Evolutionary conservation across 2,329 filamentous ascomycete species (phyloP).

Genomic region (Colletotrichum chrysophilum): DNA sequence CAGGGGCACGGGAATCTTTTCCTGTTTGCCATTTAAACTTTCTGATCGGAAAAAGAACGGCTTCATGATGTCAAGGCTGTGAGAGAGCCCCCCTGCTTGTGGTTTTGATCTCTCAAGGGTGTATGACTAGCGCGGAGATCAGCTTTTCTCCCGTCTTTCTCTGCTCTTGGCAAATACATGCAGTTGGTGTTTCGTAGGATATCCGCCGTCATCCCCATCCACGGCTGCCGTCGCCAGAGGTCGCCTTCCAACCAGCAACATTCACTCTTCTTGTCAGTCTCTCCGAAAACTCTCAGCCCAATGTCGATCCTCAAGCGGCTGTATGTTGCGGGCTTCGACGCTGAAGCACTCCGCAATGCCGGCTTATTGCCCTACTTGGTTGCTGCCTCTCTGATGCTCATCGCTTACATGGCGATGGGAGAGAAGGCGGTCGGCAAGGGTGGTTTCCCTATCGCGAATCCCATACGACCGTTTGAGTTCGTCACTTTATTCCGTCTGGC

Average conservation of each 20-base stretch:
- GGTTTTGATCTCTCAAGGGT: background rate
- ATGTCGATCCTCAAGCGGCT: background rate
- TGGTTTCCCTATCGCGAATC: background rate
- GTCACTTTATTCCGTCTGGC: background rate
- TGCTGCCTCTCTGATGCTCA: background rate
- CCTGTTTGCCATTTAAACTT: background rate
- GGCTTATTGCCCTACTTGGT: background rate
- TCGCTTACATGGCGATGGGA: background rate
- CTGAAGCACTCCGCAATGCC: background rate
- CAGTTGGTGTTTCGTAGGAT: background rate
- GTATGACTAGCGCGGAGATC: background rate
- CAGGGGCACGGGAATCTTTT: background rate
- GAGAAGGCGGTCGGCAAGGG: background rate
- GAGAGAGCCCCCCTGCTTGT: background rate
- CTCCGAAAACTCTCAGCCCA: background rate
- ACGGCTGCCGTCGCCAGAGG: background rate
- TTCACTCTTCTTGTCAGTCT: background rate
- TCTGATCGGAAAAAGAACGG: background rate
- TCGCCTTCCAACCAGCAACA: background rate
- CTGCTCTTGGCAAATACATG: background rate
- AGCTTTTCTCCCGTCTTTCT: background rate
- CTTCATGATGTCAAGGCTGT: background rate
- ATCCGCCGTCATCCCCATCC: background rate
- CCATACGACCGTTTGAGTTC: background rate
- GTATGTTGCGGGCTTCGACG: background rate